Evolutionary conservation across 2,329 filamentous ascomycete species (phyloP), one percentile per base, ranked within the genome.

Genomic region (Zymoseptoria brevis): DNA sequence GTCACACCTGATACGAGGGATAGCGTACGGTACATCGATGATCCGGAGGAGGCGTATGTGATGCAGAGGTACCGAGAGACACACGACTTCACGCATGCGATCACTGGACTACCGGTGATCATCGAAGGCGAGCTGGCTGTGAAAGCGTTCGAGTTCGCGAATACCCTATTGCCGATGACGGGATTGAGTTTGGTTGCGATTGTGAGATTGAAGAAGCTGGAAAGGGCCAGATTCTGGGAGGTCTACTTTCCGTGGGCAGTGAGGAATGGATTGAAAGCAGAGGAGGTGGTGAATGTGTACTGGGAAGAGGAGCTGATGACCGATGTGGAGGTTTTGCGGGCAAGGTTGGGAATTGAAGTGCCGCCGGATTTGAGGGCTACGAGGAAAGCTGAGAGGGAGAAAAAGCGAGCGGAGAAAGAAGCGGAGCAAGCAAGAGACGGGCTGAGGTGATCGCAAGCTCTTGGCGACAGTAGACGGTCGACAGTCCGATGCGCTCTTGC

Each of bases 61-160:
- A 95, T 99, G 89, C 94, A 97, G 79, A 85, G 94, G 57, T 99
- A 99, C 75, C 86, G 94, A 62, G 94, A 99, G 76, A 96, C 89
- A 66, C 94, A 99, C 74, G 94, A 99, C 74, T 96, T 99, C 75
- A 96, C 95, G 77, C 94, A 99, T 74, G 93, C 94, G 0, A 80
- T 99, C 56, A 96, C 92, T 0, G 93, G 93, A 0, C 76, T 99
- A 53, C 94, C 94, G 0, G 84, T 95, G 50, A 87, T 96, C 63
- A 83, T 91, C n/a, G 94, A 99, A 78, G 94, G 94, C 24, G 94
- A 99, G 79, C 83, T 99, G 11, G 94, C 93, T n/a, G 82, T 99
- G 66, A 99, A 99, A 77, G 91, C 92, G 0, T 96, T 99, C 67
- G 94, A 99, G 77, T 99, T 96, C 73, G 86, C 91, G 24, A 99